Conservation (phyloP, 2,329 filamentous ascomycete genomes). For the Cordyceps cicadae region DNA sequence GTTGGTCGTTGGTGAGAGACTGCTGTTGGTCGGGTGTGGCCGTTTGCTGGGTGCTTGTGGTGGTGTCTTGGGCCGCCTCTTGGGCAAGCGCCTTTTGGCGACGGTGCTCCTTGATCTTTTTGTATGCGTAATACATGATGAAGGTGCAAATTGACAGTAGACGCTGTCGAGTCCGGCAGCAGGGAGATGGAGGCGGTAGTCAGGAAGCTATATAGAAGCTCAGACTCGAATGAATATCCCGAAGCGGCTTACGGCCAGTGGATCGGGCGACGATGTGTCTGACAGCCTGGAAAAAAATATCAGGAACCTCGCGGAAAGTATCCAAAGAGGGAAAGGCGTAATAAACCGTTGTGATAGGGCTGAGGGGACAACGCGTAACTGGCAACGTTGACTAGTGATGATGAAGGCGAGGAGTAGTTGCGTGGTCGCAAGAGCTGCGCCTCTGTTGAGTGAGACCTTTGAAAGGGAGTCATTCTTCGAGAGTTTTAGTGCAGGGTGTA, state of each 20-base stretch:
- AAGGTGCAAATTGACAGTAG: neutral
- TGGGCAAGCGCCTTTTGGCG: conserved; percentile 5
- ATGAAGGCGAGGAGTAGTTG: neutral
- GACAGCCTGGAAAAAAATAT: neutral
- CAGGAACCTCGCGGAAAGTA: neutral
- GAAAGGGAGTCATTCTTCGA: no score
- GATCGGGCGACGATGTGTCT: neutral
- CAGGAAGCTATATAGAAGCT: neutral
- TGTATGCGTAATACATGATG: conserved; percentile 8
- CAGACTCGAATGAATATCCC: neutral
- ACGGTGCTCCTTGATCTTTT: conserved; percentile 8
- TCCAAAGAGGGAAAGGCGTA: neutral
- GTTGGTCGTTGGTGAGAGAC: no score
- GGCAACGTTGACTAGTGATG: neutral
- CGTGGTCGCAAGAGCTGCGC: neutral
- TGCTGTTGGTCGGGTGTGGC: no score
- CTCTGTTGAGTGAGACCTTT: neutral
- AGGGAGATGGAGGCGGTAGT: neutral
- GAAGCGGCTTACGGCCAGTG: neutral
- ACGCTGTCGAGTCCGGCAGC: neutral
- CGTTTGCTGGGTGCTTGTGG: neutral
- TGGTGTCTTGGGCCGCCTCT: neutral
- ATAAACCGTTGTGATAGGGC: neutral
- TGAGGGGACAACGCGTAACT: neutral
- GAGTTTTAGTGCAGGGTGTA: neutral